Evolutionary conservation across 2,329 filamentous ascomycete genomes (phyloP).

Genomic region (Cercospora sp.): DNA sequence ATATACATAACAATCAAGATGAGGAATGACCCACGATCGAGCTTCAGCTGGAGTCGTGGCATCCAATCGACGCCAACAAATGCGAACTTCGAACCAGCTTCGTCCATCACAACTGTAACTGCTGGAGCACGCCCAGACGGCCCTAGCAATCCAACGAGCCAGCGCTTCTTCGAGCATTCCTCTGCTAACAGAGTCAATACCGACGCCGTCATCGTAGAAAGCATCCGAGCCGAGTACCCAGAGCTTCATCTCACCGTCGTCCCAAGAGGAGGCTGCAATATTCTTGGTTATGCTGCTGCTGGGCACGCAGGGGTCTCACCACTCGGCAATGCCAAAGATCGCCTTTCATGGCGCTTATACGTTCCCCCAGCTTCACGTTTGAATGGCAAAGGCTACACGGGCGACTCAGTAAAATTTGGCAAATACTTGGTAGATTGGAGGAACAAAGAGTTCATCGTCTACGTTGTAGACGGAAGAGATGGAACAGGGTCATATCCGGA

Average conservation of each 20-base stretch:
- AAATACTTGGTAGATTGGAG: conserved; percentile 51
- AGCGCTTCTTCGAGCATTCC: conserved; percentile 48
- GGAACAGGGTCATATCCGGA: conserved; percentile 39
- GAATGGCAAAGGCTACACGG: conserved; percentile 41
- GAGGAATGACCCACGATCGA: conserved; percentile 6
- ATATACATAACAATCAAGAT: not conserved
- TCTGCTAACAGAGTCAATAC: conserved; percentile 47
- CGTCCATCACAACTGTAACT: conserved; percentile 24
- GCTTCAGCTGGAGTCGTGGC: not conserved
- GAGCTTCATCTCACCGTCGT: conserved; percentile 47
- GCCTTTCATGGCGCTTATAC: conserved; percentile 44
- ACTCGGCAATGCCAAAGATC: conserved; percentile 44
- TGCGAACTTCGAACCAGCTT: not conserved
- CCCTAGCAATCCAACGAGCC: conserved; percentile 40
- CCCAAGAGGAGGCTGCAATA: conserved; percentile 39
- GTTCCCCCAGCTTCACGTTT: conserved; percentile 43
- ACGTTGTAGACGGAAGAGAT: conserved; percentile 46
- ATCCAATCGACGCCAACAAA: not conserved
- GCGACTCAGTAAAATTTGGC: conserved; percentile 44
- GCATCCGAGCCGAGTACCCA: conserved; percentile 49
- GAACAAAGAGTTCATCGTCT: conserved; percentile 46
- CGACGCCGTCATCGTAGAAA: conserved; percentile 46
- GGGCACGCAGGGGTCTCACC: conserved; percentile 45
- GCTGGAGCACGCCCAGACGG: conserved; percentile 13
- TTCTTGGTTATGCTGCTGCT: conserved; percentile 46